Evolutionary conservation across 371 early-diverging fungal species (phyloP).

Genomic region (Mucor saturninus): DNA sequence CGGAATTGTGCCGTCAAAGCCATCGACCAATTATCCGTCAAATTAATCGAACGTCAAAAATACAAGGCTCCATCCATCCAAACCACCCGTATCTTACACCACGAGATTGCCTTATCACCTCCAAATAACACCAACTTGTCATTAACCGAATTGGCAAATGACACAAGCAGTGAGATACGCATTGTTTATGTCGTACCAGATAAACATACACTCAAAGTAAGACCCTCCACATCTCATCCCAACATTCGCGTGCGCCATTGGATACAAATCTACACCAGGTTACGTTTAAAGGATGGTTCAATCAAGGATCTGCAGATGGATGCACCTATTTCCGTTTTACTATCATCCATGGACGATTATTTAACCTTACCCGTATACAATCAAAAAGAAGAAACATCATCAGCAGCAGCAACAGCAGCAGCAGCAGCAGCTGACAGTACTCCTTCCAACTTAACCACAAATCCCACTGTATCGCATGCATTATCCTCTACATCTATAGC

Average conservation of each 20-base stretch:
- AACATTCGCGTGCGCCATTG: slow-evolving; percentile 49
- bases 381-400: not conserved
- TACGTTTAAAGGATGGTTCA: slow-evolving; percentile 29
- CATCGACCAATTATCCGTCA: slow-evolving; percentile 35
- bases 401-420: not conserved
- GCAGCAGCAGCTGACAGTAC: not conserved
- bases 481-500: slow-evolving; percentile 9
- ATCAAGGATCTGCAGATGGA: slow-evolving; percentile 39
- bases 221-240: slow-evolving; percentile 39
- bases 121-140: not conserved
- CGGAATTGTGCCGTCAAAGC: slow-evolving; percentile 4
- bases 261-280: slow-evolving; percentile 37
- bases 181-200: slow-evolving; percentile 38
- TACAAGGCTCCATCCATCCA: slow-evolving; percentile 42
- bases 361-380: slow-evolving; percentile 35
- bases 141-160: not conserved
- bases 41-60: slow-evolving; percentile 45
- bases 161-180: slow-evolving; percentile 22
- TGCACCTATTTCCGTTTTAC: slow-evolving; percentile 34
- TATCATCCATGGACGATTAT: slow-evolving; percentile 32
- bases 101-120: slow-evolving; percentile 39
- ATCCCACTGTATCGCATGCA: slow-evolving; percentile 2
- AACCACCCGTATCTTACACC: slow-evolving; percentile 42
- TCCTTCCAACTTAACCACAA: not conserved
- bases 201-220: slow-evolving; percentile 37